Evolutionary conservation across 345 rosid species (phyloP).

Genomic region (Linum tenue): DNA sequence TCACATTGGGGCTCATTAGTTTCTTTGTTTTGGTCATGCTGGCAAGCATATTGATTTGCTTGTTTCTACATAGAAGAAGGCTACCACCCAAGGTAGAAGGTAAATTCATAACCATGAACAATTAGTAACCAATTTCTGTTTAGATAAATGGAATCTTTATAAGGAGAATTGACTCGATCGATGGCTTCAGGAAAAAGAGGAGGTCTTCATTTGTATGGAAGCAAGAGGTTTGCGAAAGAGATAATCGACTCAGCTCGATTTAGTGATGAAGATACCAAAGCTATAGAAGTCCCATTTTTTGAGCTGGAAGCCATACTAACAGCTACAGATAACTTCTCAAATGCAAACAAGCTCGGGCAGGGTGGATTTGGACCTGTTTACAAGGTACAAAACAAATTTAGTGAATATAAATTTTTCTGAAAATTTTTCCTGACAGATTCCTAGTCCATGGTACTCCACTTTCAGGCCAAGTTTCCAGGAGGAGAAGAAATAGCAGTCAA

Average conservation of each 20-base stretch:
- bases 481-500: constrained; percentile 54
- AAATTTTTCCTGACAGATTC: no score
- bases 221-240: constrained; percentile 23
- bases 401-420: neutral
- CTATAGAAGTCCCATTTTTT: constrained; percentile 36
- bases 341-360: constrained; percentile 40
- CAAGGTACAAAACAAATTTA: constrained; percentile 24
- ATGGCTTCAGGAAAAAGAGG: no score
- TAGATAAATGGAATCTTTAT: no score
- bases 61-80: constrained; percentile 9
- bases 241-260: constrained; percentile 19
- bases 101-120: neutral
- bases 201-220: constrained; percentile 15
- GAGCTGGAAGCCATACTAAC: constrained; percentile 30
- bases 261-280: constrained; percentile 29
- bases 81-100: constrained; percentile 12
- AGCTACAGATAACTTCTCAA: constrained; percentile 42
- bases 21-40: neutral
- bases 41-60: constrained; percentile 1
- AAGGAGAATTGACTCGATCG: no score
- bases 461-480: constrained; percentile 37
- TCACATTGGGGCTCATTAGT: constrained; percentile 9
- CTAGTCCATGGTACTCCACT: neutral
- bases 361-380: constrained; percentile 66
- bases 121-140: no score